Evolutionary conservation across 2,329 filamentous ascomycete species (phyloP).

Genomic region (Pyrenochaeta sp.): DNA sequence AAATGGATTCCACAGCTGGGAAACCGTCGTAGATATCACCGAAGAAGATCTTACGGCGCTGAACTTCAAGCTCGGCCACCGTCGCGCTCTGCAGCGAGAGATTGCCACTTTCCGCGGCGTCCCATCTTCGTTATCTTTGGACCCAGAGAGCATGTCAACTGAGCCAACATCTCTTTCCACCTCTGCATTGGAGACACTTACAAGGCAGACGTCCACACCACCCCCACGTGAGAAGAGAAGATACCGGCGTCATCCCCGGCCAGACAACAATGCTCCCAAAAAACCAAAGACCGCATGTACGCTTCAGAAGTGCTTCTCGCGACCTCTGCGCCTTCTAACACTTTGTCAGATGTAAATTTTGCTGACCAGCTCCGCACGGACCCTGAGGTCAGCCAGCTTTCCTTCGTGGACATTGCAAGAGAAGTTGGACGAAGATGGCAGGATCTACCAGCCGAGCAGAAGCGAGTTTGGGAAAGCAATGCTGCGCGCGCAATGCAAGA

Average conservation of each 20-base stretch:
- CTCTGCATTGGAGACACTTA: slow-evolving; percentile 38
- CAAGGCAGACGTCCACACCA: slow-evolving; percentile 31
- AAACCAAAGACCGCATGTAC: slow-evolving; percentile 53
- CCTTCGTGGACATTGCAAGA: slow-evolving; percentile 51
- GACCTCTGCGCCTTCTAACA: slow-evolving; percentile 15
- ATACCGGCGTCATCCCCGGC: slow-evolving; percentile 49
- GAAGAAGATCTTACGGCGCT: slow-evolving; percentile 49
- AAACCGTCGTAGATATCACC: slow-evolving; percentile 51
- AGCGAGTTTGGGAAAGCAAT: slow-evolving; percentile 49
- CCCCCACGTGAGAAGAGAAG: slow-evolving; percentile 45
- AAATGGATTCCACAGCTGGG: slow-evolving; percentile 51
- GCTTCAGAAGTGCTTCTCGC: slow-evolving; percentile 7
- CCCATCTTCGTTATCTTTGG: slow-evolving; percentile 36
- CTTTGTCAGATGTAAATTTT: slow-evolving; percentile 50
- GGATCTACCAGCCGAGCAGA: slow-evolving; percentile 44
- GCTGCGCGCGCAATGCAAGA: slow-evolving; percentile 50
- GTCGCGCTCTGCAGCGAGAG: slow-evolving; percentile 49
- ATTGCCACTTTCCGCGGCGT: slow-evolving; percentile 49
- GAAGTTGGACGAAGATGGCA: slow-evolving; percentile 52
- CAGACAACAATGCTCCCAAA: slow-evolving; percentile 49
- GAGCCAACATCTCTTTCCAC: slow-evolving; percentile 38
- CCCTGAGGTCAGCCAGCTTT: slow-evolving; percentile 44
- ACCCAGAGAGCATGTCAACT: slow-evolving; percentile 23
- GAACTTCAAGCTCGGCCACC: slow-evolving; percentile 52
- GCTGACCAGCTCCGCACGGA: slow-evolving; percentile 50